Base-by-base conservation (phyloP, 1,284 basidiomycete species). In the Rugosomyces carneus region DNA sequence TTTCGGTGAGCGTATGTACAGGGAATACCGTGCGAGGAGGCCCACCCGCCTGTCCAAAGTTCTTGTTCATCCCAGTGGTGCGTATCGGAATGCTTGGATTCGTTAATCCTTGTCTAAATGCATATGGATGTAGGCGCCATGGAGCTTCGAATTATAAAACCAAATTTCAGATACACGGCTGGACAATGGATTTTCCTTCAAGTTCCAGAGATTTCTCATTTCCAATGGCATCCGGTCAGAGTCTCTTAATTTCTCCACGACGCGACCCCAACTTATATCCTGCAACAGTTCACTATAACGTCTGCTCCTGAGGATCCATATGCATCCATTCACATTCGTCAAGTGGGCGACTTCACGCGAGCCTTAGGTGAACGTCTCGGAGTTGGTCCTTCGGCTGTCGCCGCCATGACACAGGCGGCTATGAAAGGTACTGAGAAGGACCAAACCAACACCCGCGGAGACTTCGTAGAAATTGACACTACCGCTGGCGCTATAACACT, bases 161-260 rank as follows among this genome's bases (percentile, higher is more conserved):
- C 88, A 7, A 86, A 82, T 60, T 87, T 93, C 73, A 89, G 85
- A 61, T 93, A 93, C 65, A 85, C 83, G 38, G 78, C 90, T 24
- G 91, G 91, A 13, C 89, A 93, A 68, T 94, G 92, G 91, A 68
- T 93, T 26, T 93, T 92, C 69, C 69, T 93, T 53, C 86, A 92
- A 57, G 78, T 92, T 18, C 89, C 91, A 1, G 87, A 92, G 38
- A 64, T 93, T 9, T 92, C 89, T 21, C 65, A 60, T n/a, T 82
- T 75, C 61, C 89, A 94, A 62, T 93, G 91, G 91, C 89, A 91
- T 65, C 88, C 89, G n/a, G 88, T 89, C 57, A 52, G 81, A 18
- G 26, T 48, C 18, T 29, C 40, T 35, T 20, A 42, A 29, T 32
- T 36, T 3, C 19, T 24, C 19, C 40, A 42, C 32, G 5, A n/a